phyloP scores from a whole-genome alignment of 306 rosid species.

The Medicago truncatula region MtrunA17r5.0-ANR NC_053045.1:31038001-31038500 shows the following conservation, averaged over 20 bases:
- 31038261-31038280: constrained; percentile 31
- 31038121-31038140: not conserved
- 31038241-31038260: constrained; percentile 21
- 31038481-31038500: constrained; percentile 33
- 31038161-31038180: constrained; percentile 17
- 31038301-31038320: constrained; percentile 98
- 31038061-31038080: too few relatives aligned
- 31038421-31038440: not conserved
- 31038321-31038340: constrained; percentile 98
- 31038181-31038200: constrained; percentile 23
- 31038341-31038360: constrained; percentile 90
- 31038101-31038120: too few relatives aligned
- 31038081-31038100: too few relatives aligned
- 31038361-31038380: constrained; percentile 93
- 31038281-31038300: constrained; percentile 90
- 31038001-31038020: too few relatives aligned
- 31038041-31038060: too few relatives aligned
- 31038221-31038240: constrained; percentile 17
- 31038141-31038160: not conserved
- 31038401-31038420: constrained; percentile 38
- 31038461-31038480: constrained; percentile 4
- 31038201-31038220: constrained; percentile 8
- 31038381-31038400: constrained; percentile 73
- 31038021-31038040: too few relatives aligned
- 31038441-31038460: constrained; percentile 4